Percentiles rank a stretch among this genome's conserved stretches.
These are phyloP conservation scores for Lachnellula cervina DNA, from an alignment of 2,329 filamentous ascomycete species.

Conservation along the genomic window DNA sequence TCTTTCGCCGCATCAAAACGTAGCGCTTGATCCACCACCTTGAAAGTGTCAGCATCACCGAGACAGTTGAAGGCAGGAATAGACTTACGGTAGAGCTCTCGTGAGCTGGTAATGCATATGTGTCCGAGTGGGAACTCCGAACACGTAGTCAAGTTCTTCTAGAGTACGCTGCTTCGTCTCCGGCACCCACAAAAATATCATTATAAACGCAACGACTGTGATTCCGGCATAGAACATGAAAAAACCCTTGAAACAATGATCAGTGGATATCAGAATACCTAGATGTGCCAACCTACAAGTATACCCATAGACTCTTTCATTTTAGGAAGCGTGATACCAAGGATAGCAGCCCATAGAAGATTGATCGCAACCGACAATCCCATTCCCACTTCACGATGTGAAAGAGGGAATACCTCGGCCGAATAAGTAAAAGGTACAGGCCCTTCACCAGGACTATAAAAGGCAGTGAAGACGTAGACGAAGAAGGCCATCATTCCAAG, in stretches of 20 bases:
- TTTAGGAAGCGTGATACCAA: conserved; percentile 45
- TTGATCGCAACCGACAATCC: conserved; percentile 63
- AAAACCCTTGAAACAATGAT: conserved; percentile 39
- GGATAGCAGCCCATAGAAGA: conserved; percentile 52
- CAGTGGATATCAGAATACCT: too few species aligned
- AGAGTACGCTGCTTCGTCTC: conserved; percentile 47
- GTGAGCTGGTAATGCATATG: conserved; percentile 22
- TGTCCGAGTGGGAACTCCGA: conserved; percentile 29
- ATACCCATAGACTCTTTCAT: conserved; percentile 37
- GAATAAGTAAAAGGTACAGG: conserved; percentile 65
- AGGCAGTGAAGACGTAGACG: conserved; percentile 55
- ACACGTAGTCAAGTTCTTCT: conserved; percentile 40
- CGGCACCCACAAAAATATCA: conserved; percentile 49
- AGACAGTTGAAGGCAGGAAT: too few species aligned
- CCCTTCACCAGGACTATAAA: conserved; percentile 62
- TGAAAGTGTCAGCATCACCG: neutral
- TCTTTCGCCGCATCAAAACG: conserved; percentile 31
- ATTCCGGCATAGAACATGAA: conserved; percentile 50
- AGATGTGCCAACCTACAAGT: conserved; percentile 4
- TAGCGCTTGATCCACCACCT: conserved; percentile 16
- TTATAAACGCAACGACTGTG: conserved; percentile 47
- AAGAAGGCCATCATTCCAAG: conserved; percentile 53
- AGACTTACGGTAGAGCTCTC: conserved; percentile 17
- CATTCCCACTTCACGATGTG: conserved; percentile 69
- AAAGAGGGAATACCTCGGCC: conserved; percentile 66